phyloP scores from a whole-genome alignment of 177 flowering plant genomes.

The Telopea speciosissima region DNA sequence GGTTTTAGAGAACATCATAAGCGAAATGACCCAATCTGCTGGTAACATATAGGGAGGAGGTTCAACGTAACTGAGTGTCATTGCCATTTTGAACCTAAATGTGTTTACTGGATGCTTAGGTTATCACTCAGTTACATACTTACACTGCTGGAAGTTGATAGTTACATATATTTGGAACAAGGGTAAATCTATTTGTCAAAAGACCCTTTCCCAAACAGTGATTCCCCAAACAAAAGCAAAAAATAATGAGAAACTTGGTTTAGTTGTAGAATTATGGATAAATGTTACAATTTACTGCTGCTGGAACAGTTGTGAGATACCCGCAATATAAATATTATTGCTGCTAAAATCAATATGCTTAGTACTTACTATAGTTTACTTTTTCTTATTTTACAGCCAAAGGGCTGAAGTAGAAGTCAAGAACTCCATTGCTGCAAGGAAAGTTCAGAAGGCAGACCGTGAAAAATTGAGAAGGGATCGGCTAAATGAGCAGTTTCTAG shows the following conservation, averaged over 20 bases:
- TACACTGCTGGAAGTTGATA: background rate
- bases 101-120: background rate
- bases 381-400: conserved; percentile 20
- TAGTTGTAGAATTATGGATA: background rate
- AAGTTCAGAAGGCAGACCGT: conserved; percentile 92
- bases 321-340: too few relatives aligned
- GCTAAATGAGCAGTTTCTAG: conserved; percentile 76
- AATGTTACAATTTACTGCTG: background rate
- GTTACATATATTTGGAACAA: background rate
- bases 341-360: background rate
- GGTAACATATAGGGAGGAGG: too few relatives aligned
- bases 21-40: too few relatives aligned
- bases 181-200: too few relatives aligned
- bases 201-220: background rate
- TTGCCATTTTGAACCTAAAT: background rate
- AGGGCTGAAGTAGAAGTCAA: conserved; percentile 44
- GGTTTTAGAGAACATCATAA: too few relatives aligned
- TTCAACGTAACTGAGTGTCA: too few relatives aligned
- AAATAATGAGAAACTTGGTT: background rate
- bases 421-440: conserved; percentile 59
- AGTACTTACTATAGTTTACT: background rate
- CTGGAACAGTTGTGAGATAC: background rate
- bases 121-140: background rate
- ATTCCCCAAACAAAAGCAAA: too few relatives aligned
- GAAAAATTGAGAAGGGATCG: conserved; percentile 86